Base-by-base conservation (phyloP, 116 monocot genomes). In the Dioscorea cayenensis region DNA sequence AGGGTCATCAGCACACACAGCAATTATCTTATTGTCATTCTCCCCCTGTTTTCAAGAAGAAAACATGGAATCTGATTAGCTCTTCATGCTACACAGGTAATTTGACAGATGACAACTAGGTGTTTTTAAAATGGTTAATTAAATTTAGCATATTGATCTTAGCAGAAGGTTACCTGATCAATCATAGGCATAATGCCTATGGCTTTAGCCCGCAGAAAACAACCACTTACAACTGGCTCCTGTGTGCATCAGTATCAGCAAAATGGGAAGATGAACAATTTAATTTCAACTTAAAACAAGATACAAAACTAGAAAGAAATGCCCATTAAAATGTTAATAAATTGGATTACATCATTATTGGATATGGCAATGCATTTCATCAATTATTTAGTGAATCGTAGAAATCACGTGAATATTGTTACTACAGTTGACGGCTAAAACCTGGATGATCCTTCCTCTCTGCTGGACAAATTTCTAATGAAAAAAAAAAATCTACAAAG, bases 221-320 rank as follows among this genome's bases (percentile, higher is more conserved):
- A 82, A 17, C 96, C 96, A 59, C 92, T 92, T 14, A 92, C 76
- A 60, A 96, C 85, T 36, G 96, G 96, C 73, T 96, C 96, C 95
- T 95, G 80, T 18, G 20, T 48, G 60, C 10, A 67, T 28, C 1
- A n/a, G 2, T 19, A 55, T 55, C 10, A 67, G 17, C 35, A 66
- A 38, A 8, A 68, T 5, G 1, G 2, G 6, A 8, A 21, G 20
- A 18, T 59, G 19, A 55, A 5, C 55, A 55, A 55, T 16, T n/a
- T 55, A 14, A 2, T 8, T 16, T 55, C 55, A 55, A 55, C n/a
- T 43, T 43, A 38, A 38, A 38, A 43, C 43, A 43, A 10, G 43
- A 10, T 12, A 10, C 1, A 9, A 10, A 43, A 43, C 43, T 43
- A 43, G 43, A 43, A 43, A 12, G 25, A 43, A 7, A 43, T 43